These are phyloP conservation scores for Penicillium desertorum DNA, from an alignment of 495 filamentous ascomycete genomes.

Conservation along the genomic window DNA sequence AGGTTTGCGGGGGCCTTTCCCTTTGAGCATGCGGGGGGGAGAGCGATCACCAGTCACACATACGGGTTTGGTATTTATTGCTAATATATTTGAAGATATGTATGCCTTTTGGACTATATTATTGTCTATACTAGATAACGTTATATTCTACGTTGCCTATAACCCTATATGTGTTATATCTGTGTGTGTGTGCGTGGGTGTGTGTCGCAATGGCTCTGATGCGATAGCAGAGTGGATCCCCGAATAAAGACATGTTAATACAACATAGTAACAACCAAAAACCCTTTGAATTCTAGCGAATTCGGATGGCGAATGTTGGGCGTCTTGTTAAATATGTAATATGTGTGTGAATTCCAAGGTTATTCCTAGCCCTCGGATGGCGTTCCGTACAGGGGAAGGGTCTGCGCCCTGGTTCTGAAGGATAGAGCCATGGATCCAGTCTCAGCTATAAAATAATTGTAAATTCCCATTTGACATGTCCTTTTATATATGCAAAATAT, in stretches of 20 bases:
- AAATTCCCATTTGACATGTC: neutral
- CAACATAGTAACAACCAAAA: neutral
- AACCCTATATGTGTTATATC: neutral
- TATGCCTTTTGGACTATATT: neutral
- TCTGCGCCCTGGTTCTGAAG: conserved; percentile 9
- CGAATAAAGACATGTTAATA: neutral
- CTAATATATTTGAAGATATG: neutral
- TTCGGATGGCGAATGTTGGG: conserved; percentile 7
- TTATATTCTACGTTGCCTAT: neutral
- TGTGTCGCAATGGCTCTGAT: neutral
- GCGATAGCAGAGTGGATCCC: conserved; percentile 5
- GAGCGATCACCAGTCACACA: conserved; percentile 23
- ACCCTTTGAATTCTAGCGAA: neutral
- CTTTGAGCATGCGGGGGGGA: conserved; percentile 38
- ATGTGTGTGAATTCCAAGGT: neutral
- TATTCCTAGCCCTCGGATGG: conserved; percentile 4
- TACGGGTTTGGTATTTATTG: conserved; percentile 4
- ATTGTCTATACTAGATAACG: neutral
- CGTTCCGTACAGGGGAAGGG: conserved; percentile 23
- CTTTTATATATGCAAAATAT: neutral
- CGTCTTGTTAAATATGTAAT: neutral
- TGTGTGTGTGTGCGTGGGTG: neutral
- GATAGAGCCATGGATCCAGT: conserved; percentile 14
- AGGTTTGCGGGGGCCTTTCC: conserved; percentile 35
- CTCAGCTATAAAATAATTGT: neutral